Evolutionary conservation across 2,329 filamentous ascomycete species (phyloP).

Genomic region (Paraphoma sp.): DNA sequence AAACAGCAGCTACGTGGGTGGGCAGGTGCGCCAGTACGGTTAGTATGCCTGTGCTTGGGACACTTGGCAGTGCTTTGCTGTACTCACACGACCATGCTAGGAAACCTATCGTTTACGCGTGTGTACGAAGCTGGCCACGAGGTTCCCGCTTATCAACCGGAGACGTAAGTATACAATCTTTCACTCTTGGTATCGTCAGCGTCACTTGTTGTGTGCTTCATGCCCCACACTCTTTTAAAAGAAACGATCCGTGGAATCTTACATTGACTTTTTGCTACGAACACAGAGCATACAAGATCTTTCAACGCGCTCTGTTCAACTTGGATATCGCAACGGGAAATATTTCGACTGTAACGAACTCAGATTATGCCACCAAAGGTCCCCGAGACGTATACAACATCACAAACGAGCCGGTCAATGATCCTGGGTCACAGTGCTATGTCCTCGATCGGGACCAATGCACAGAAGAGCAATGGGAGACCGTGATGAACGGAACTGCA

Average conservation of each 20-base stretch:
- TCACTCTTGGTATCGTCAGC: too few species aligned
- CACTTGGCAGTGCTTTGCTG: too few species aligned
- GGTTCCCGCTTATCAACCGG: constrained; percentile 54
- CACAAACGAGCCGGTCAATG: constrained; percentile 53
- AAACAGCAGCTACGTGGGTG: constrained; percentile 72
- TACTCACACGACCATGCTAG: too few species aligned
- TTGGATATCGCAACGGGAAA: constrained; percentile 63
- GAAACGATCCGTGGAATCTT: not conserved
- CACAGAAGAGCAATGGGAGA: constrained; percentile 39
- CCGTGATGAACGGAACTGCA: constrained; percentile 39
- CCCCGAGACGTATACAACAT: constrained; percentile 52
- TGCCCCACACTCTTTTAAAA: too few species aligned
- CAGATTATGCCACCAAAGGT: constrained; percentile 43
- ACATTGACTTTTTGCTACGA: not conserved
- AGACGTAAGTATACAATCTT: constrained; percentile 43
- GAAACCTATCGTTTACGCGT: constrained; percentile 63
- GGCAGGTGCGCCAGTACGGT: constrained; percentile 76
- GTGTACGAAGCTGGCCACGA: constrained; percentile 62
- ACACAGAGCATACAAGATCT: constrained; percentile 55
- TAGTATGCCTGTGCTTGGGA: too few species aligned
- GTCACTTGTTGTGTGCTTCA: too few species aligned
- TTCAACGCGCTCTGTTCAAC: constrained; percentile 59
- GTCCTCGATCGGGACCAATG: constrained; percentile 38
- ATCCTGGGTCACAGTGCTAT: constrained; percentile 47
- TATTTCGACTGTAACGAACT: constrained; percentile 49